phyloP scores from a whole-genome alignment of 1,284 basidiomycete species.

The Cryptococcus sp. region DNA sequence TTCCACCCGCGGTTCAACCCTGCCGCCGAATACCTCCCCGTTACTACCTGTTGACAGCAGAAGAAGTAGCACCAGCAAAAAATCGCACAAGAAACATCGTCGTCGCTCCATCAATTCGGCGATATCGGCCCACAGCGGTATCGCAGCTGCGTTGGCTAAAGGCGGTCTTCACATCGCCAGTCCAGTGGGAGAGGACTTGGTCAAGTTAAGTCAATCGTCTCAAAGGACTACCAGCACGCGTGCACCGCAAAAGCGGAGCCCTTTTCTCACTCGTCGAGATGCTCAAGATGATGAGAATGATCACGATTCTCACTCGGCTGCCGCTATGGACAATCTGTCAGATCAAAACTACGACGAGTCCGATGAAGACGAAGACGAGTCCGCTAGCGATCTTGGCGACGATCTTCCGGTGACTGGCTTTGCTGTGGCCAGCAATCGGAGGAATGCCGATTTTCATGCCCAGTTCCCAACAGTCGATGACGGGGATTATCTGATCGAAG shows the following conservation, averaged over 20 bases:
- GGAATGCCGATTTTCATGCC: conserved; percentile 95
- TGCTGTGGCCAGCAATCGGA: conserved; percentile 91
- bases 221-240: conserved; percentile 2
- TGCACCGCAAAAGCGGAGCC: conserved; percentile 15
- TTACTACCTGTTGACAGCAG: conserved; percentile 19
- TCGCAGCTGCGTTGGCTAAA: conserved; percentile 43
- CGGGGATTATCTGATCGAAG: conserved; percentile 97
- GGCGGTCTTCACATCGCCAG: conserved; percentile 32
- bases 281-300: conserved; percentile 11
- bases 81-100: conserved; percentile 24
- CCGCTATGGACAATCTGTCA: conserved; percentile 47
- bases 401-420: conserved; percentile 83
- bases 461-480: conserved; percentile 86
- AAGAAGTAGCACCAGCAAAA: conserved; percentile 20
- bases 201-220: neutral
- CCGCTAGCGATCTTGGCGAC: conserved; percentile 46
- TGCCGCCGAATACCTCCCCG: conserved; percentile 9
- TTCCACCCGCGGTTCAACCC: neutral
- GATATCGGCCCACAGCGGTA: conserved; percentile 24
- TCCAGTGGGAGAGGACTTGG: conserved; percentile 11
- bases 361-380: conserved; percentile 59
- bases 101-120: conserved; percentile 30
- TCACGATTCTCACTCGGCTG: conserved; percentile 13
- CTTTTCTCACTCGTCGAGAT: conserved; percentile 26
- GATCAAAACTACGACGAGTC: conserved; percentile 64